Percentiles rank a stretch among this genome's conserved stretches.
Evolutionary conservation across 139 green algal species (phyloP).

Genomic region (Gonium pectorale): DNA sequence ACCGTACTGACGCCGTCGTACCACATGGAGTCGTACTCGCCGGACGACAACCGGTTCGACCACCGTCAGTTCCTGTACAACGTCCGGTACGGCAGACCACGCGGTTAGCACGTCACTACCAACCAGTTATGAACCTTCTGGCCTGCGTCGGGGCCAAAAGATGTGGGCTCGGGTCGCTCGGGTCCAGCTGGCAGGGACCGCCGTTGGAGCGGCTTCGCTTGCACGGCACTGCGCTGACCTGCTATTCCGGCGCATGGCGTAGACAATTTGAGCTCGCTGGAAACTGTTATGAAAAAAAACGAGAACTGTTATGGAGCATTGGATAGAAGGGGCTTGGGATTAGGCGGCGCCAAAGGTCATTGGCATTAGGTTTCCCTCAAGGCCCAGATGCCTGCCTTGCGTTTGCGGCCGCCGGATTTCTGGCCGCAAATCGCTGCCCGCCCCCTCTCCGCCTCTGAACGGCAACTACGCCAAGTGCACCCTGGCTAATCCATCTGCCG

Average conservation of each 20-base stretch:
- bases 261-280: no score
- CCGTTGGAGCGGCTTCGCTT: neutral
- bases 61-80: conserved; percentile 97
- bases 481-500: neutral
- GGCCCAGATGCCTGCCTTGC: no score
- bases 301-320: no score
- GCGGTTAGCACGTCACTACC: neutral
- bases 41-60: conserved; percentile 97
- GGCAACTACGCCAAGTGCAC: neutral
- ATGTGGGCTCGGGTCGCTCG: neutral
- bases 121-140: neutral
- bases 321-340: no score
- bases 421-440: neutral
- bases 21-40: conserved; percentile 96
- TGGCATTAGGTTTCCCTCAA: no score
- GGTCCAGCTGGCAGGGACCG: neutral
- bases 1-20: conserved; percentile 97
- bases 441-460: no score
- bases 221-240: no score
- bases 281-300: no score
- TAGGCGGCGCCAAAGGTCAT: no score
- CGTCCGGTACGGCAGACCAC: conserved; percentile 46
- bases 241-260: no score
- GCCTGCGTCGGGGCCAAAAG: neutral
- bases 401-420: neutral